Evolutionary conservation across 345 rosid species (phyloP), one percentile per base, ranked within the genome.

Genomic region (Barbarea vulgaris): DNA sequence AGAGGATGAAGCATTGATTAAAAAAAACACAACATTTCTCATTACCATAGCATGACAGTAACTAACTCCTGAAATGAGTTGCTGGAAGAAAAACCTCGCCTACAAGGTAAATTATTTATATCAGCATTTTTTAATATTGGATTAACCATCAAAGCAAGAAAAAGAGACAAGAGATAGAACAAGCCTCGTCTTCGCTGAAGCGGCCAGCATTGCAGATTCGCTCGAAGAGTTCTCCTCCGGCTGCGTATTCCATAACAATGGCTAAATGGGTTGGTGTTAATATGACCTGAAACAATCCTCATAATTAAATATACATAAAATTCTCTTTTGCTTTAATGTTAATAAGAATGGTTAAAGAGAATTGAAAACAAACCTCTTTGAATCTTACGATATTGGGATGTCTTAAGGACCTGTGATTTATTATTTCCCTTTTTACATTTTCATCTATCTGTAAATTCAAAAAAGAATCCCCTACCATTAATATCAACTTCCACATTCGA

Each of bases 341-440:
- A 18, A 36, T 56, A 63, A 33, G 24, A 39, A 60, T 14, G 33
- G 9, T 24, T 19, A 27, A 71, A 54, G n/a, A 52, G 56, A 50
- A 42, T 61, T 70, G 30, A 60, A 66, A 27, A 36, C 79, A 73
- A 70, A 90, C 97, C 98, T 94, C 97, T 77, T 87, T 94, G 88
- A 94, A 94, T 84, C 89, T 79, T 53, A 94, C 85, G 48, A 94
- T 91, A 71, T 94, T 94, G 10, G 98, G 98, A 77, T 94, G 97
- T 80, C 90, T 84, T 56, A 94, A 79, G 12, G 97, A 87, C 76
- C 93, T 85, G 79, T 91, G 97, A 62, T 90, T 94, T 67, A 90
- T 94, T 74, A 94, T 94, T 81, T 94, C 97, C 78, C 99, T 86
- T 83, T 83, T 93, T 15, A 94, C 99, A 85, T 94, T 87, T 82